Conservation (phyloP, 208 protist genomes). For the Giardia duodenalis region DNA sequence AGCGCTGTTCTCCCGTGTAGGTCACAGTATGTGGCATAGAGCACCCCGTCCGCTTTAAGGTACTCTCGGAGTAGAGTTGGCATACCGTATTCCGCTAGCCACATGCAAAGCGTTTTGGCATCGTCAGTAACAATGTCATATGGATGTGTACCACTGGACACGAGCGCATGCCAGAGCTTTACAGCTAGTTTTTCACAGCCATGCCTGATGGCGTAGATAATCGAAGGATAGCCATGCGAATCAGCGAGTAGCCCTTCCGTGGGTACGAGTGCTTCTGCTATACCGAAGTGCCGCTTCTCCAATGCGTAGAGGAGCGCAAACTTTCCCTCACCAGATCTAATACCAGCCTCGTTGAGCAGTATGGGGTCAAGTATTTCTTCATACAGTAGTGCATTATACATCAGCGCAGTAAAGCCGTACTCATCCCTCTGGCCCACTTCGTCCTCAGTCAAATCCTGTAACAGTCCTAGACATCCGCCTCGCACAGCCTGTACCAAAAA, state of each 20-base stretch:
- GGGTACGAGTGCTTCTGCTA: not conserved
- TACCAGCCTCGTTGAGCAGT: not conserved
- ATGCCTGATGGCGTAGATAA: not conserved
- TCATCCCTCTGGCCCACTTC: not conserved
- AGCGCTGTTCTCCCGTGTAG: no score
- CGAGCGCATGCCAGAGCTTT: no score
- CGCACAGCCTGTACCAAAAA: no score
- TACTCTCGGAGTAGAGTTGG: not conserved
- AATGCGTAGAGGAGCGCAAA: not conserved
- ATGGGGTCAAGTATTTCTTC: not conserved
- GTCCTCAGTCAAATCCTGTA: no score
- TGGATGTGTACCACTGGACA: not conserved
- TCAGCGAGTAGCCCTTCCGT: not conserved
- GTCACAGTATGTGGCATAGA: no score
- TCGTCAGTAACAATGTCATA: not conserved
- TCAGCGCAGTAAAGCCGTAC: not conserved
- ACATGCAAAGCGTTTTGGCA: not conserved
- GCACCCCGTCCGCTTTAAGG: no score
- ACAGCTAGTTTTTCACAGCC: not conserved
- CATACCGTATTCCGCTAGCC: not conserved
- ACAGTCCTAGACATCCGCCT: no score
- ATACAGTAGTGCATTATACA: not conserved
- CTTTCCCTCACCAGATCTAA: not conserved
- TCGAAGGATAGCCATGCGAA: not conserved
- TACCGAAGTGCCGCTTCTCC: not conserved